phyloP scores from a whole-genome alignment of 2,329 filamentous ascomycete species.

The Neopestalotiopsis sp. region DNA sequence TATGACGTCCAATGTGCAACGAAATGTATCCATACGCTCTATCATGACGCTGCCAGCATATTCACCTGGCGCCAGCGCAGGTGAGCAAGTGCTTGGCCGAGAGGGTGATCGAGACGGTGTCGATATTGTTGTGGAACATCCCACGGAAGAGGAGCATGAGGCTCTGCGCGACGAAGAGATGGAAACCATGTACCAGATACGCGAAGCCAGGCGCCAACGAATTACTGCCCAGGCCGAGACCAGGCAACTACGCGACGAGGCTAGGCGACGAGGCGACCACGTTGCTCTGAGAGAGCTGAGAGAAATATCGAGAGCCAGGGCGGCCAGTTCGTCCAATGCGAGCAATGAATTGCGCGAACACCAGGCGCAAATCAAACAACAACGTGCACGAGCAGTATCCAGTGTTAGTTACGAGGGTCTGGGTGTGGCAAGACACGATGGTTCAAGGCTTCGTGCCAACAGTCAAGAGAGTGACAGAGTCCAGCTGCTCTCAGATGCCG shows the following conservation, averaged over 20 bases:
- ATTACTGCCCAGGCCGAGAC: slow-evolving; percentile 78
- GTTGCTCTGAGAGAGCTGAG: slow-evolving; percentile 71
- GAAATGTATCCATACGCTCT: slow-evolving; percentile 87
- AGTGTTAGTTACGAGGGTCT: slow-evolving; percentile 79
- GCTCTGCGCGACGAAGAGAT: slow-evolving; percentile 84
- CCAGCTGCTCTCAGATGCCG: slow-evolving; percentile 74
- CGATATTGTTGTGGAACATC: slow-evolving; percentile 86
- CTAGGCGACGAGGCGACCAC: slow-evolving; percentile 73
- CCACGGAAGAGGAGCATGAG: slow-evolving; percentile 81
- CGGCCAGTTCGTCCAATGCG: slow-evolving; percentile 51
- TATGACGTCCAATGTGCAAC: slow-evolving; percentile 61
- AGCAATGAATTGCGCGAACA: slow-evolving; percentile 65
- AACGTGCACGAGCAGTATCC: slow-evolving; percentile 71
- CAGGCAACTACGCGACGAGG: slow-evolving; percentile 72
- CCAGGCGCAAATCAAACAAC: slow-evolving; percentile 61
- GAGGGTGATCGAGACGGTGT: slow-evolving; percentile 93
- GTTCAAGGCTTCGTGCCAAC: slow-evolving; percentile 74
- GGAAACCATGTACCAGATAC: slow-evolving; percentile 90
- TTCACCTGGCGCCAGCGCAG: slow-evolving; percentile 71
- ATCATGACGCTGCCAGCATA: slow-evolving; percentile 94
- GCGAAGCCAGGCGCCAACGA: slow-evolving; percentile 76
- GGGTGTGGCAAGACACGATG: slow-evolving; percentile 78
- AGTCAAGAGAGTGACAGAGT: slow-evolving; percentile 75
- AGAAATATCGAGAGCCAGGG: slow-evolving; percentile 52
- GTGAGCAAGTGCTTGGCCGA: slow-evolving; percentile 82